Evolutionary conservation across 177 flowering plant species (phyloP).

Genomic region (Tripterygium wilfordii): DNA sequence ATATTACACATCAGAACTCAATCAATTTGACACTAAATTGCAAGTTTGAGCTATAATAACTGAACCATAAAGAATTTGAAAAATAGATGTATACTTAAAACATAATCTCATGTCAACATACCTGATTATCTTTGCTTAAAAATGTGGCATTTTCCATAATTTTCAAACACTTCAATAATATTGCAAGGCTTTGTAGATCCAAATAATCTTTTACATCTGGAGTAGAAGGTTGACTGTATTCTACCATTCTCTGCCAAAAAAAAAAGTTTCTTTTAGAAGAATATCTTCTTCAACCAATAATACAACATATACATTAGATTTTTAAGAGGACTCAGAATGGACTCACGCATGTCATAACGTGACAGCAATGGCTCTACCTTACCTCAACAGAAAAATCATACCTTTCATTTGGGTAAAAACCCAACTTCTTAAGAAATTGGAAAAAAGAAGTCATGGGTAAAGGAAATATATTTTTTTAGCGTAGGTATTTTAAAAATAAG

Average conservation of each 20-base stretch:
- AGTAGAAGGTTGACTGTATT: conserved; percentile 18
- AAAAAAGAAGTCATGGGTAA: too few species aligned
- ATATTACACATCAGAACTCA: conserved; percentile 1
- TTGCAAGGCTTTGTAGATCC: conserved; percentile 34
- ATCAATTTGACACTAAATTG: conserved; percentile 1
- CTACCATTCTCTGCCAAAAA: conserved; percentile 49
- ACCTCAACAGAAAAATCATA: too few species aligned
- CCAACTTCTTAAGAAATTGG: too few species aligned
- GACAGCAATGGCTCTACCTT: too few species aligned
- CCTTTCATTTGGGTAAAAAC: too few species aligned
- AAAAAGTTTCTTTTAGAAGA: background rate
- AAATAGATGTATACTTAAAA: too few species aligned
- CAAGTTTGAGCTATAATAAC: background rate
- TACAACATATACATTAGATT: too few species aligned
- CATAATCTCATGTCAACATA: conserved; percentile 14
- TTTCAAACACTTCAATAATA: conserved; percentile 82
- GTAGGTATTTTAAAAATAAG: too few species aligned
- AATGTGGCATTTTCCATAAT: conserved; percentile 98
- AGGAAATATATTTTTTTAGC: too few species aligned
- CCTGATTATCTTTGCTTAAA: conserved; percentile 93
- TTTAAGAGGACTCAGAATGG: too few species aligned
- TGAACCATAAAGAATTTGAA: background rate
- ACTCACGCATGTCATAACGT: too few species aligned
- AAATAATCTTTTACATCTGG: conserved; percentile 29
- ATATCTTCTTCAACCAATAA: background rate